Percentiles rank a stretch among this genome's conserved stretches.
Conservation (phyloP, 495 filamentous ascomycete species). For the Aeminium ludgeri region DNA sequence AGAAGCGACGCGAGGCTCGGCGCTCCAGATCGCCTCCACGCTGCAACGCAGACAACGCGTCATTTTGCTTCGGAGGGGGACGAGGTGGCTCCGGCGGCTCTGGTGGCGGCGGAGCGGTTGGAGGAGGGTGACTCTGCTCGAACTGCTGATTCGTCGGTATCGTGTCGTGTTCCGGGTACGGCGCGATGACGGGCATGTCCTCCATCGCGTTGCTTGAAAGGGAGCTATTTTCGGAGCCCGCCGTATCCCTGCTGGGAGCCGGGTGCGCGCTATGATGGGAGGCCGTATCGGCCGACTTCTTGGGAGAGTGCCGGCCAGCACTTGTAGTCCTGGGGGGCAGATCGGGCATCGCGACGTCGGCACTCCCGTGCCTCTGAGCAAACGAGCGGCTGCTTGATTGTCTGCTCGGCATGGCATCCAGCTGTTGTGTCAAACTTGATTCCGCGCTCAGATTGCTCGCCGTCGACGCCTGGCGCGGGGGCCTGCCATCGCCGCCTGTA, state of each 20-base stretch:
- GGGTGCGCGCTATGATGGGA: conserved; percentile 27
- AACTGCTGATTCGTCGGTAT: conserved; percentile 23
- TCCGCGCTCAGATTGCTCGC: conserved; percentile 31
- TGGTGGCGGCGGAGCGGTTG: conserved; percentile 37
- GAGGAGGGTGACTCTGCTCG: conserved; percentile 21
- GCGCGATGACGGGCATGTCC: conserved; percentile 47
- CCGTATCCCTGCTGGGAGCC: conserved; percentile 26
- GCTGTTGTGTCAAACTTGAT: conserved; percentile 42
- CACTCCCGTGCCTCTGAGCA: conserved; percentile 32
- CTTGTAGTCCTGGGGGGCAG: conserved; percentile 33
- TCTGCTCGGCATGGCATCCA: conserved; percentile 40
- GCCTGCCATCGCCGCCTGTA: conserved; percentile 23
- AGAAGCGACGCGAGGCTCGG: conserved; percentile 81
- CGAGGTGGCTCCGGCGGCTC: conserved; percentile 50
- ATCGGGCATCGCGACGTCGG: conserved; percentile 31
- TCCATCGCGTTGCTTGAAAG: conserved; percentile 54
- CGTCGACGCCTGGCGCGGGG: conserved; percentile 44
- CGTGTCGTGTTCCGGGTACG: conserved; percentile 44
- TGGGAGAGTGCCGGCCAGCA: conserved; percentile 18
- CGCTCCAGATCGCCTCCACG: conserved; percentile 83
- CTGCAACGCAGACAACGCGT: conserved; percentile 81
- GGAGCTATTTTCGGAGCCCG: conserved; percentile 26
- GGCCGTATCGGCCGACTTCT: conserved; percentile 19
- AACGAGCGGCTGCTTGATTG: conserved; percentile 24
- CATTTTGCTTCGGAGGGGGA: conserved; percentile 60